Base-by-base conservation (phyloP, 352 stramenopile genomes). In the Phytopythium montanum region DNA sequence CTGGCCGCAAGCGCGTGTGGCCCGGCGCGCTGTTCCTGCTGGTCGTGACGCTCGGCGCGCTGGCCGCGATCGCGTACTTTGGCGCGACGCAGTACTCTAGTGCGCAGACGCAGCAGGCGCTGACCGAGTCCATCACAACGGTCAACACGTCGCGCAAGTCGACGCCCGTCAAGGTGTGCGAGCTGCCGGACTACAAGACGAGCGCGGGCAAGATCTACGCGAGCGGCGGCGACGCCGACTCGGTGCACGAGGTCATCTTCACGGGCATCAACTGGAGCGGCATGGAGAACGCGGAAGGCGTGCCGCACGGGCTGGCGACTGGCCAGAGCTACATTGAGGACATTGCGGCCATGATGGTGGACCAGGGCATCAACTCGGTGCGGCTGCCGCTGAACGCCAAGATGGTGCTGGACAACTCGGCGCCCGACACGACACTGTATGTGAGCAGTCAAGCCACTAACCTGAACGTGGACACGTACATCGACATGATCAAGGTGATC, bases 201-300 rank as follows among this genome's bases (percentile, higher is more conserved):
- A 61, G 63, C 34, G 56, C 75, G 2, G 74, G 76, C 41, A 85
- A 87, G 65, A 75, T 94, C 53, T 91, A 87, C 62, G 85, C 85
- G 36, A 80, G 50, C 18, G 66, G 80, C 54, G 79, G 70, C 26
- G 73, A 78, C 36, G 72, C 59, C 25, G 74, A 76, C 21, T 55
- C 73, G 14, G 84, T 85, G 58, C 57, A 88, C 60, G 73, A 87
- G 48, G 65, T 94, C 8, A 73, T 84, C 44, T 88, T 94, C 55
- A 94, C 81, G n/a, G 85, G 85, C 36, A 90, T 94, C 68, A 94
- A 94, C 66, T 94, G 85, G 85, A 94, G 82, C 51, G 85, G 85
- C 54, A 94, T 94, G 85, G 85, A 94, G 68, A 92, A 94, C 62
- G 29, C 65, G 0, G 82, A 92, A 50, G 85, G 85, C 14, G 82